A percentile compares a stretch with the other conserved stretches of the same genome.
phyloP scores from a whole-genome alignment of 768 basidiomycete species.

The Nevesoporus exiguus region DNA sequence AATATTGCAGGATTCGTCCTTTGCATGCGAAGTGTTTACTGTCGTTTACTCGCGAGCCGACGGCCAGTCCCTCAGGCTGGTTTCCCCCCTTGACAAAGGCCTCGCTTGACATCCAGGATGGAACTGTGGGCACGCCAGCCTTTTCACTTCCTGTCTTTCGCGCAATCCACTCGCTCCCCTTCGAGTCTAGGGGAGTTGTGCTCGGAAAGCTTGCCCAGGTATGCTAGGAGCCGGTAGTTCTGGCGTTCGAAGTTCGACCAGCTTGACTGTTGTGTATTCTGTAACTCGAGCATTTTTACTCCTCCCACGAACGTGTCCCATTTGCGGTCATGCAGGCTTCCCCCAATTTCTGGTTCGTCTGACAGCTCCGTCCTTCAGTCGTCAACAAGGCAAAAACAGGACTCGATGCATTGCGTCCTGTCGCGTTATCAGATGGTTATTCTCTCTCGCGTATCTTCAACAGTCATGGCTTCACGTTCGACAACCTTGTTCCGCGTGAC shows the following conservation, averaged over 20 bases:
- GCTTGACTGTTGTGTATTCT: not conserved
- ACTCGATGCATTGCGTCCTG: not conserved
- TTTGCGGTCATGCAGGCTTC: not conserved
- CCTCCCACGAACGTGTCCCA: not conserved
- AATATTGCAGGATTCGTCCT: not conserved
- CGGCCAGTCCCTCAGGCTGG: not conserved
- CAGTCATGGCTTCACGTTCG: not conserved
- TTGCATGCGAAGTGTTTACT: slow-evolving; percentile 7
- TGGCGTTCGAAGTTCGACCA: not conserved
- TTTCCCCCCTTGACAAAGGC: slow-evolving; percentile 10
- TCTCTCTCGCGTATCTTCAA: not conserved
- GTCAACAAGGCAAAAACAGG: no score
- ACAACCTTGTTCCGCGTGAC: not conserved
- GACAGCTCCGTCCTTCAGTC: not conserved
- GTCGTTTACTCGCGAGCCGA: slow-evolving; percentile 8
- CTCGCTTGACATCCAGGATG: not conserved
- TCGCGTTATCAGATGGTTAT: not conserved
- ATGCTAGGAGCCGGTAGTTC: not conserved
- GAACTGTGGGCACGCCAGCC: not conserved
- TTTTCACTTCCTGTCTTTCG: not conserved
- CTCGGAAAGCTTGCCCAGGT: not conserved
- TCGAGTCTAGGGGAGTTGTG: not conserved
- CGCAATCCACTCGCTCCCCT: not conserved
- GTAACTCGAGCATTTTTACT: not conserved
- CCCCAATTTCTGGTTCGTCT: not conserved